These are phyloP conservation scores for Dendrocalamus latiflorus DNA, from an alignment of 202 grass and related monocot genomes.

Conservation along the genomic window DNA sequence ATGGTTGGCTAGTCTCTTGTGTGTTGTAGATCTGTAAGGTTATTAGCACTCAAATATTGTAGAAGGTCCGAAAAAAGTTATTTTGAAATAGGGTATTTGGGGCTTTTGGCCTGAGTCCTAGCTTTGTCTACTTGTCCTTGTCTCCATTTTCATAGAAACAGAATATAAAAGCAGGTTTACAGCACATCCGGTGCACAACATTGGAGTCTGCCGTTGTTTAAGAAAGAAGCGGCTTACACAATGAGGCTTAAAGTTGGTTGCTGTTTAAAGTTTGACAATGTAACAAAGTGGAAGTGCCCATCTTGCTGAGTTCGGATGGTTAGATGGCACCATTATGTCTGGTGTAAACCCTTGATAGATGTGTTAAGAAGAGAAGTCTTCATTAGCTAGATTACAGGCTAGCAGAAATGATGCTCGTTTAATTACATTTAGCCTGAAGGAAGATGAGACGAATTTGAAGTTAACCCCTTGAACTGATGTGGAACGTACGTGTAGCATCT, in stretches of 20 bases:
- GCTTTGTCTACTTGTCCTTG: neutral
- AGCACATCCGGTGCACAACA: neutral
- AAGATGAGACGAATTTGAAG: neutral
- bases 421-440: neutral
- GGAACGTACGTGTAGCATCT: neutral
- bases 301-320: neutral
- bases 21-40: neutral
- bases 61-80: neutral
- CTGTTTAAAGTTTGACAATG: neutral
- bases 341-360: neutral
- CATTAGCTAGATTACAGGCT: neutral
- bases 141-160: neutral
- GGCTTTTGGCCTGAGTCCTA: neutral
- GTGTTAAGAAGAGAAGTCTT: neutral
- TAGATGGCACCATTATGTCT: neutral
- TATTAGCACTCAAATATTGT: slow-evolving; percentile 1
- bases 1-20: slow-evolving; percentile 5
- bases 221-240: neutral
- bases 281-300: neutral
- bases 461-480: neutral
- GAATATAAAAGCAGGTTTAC: neutral
- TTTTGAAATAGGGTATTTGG: neutral
- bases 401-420: neutral
- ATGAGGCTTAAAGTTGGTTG: neutral
- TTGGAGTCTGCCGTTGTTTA: neutral